phyloP scores from a whole-genome alignment of 441 rosid genomes.

The Euphorbia schlechtendalii region DNA sequence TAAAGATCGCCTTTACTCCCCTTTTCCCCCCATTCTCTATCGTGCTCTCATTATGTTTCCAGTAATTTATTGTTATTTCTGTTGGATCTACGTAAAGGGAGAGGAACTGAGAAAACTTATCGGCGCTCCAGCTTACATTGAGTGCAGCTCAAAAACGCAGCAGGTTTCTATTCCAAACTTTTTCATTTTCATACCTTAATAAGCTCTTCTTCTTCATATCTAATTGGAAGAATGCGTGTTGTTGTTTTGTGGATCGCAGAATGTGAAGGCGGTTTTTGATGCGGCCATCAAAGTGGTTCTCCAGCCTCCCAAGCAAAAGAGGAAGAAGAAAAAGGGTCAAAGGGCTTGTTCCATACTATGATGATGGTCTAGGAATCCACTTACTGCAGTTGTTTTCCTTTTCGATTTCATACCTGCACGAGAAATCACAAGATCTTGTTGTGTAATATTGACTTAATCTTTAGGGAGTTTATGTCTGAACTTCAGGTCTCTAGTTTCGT shows the following conservation, averaged over 20 bases:
- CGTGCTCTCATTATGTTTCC: too few relatives aligned
- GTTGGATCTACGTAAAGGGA: constrained; percentile 39
- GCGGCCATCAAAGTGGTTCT: constrained; percentile 88
- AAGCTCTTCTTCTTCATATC: too few relatives aligned
- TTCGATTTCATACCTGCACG: constrained; percentile 1
- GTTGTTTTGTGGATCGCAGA: constrained; percentile 33
- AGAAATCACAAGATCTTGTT: constrained; percentile 24
- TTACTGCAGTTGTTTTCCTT: constrained; percentile 13
- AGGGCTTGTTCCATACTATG: constrained; percentile 73
- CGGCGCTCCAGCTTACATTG: constrained; percentile 75
- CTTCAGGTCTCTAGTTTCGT: constrained; percentile 21
- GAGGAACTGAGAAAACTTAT: constrained; percentile 91
- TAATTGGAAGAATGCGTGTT: too few relatives aligned
- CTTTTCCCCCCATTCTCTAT: too few relatives aligned
- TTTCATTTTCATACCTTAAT: too few relatives aligned
- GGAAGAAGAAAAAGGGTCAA: constrained; percentile 75
- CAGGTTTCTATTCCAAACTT: constrained; percentile 39
- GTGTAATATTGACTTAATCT: constrained; percentile 36
- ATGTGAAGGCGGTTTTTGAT: constrained; percentile 83
- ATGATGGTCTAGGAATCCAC: constrained; percentile 12
- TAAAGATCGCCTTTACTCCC: constrained; percentile 8
- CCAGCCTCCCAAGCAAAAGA: constrained; percentile 85
- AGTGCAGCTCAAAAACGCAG: constrained; percentile 95
- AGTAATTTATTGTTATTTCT: too few relatives aligned
- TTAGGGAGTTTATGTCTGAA: constrained; percentile 24